A percentile compares a stretch with the other conserved stretches of the same genome.
Conservation (phyloP, 352 stramenopile species). For the Peronospora farinosa region DNA sequence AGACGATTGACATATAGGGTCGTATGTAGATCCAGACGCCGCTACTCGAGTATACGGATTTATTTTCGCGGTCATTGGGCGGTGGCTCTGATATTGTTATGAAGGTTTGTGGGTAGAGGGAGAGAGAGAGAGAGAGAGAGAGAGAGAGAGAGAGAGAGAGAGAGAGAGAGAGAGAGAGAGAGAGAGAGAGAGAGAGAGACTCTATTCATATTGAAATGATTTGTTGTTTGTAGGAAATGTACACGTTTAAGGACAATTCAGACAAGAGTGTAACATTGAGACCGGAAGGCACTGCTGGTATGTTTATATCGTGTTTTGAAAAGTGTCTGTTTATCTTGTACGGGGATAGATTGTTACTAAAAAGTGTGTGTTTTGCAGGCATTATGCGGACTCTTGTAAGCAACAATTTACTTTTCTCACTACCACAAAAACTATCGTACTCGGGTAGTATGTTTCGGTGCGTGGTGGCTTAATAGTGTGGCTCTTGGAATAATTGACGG, state of each 20-base stretch:
- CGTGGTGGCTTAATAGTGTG: slow-evolving; percentile 2
- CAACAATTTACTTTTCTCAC: slow-evolving; percentile 67
- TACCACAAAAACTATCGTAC: slow-evolving; percentile 81
- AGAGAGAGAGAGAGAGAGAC: background rate
- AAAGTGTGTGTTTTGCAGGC: slow-evolving; percentile 23
- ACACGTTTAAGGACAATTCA: slow-evolving; percentile 85
- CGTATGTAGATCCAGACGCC: slow-evolving; percentile 66
- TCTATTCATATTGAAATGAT: background rate
- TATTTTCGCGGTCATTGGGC: slow-evolving; percentile 75
- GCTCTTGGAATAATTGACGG: background rate
- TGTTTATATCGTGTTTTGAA: slow-evolving; percentile 1
- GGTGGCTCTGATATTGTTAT: slow-evolving; percentile 85
- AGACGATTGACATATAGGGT: background rate
- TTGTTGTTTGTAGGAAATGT: slow-evolving; percentile 79
- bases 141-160: background rate
- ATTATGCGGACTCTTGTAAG: slow-evolving; percentile 72
- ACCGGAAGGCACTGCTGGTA: slow-evolving; percentile 77
- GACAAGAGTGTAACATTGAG: slow-evolving; percentile 81
- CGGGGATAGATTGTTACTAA: background rate
- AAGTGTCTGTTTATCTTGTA: background rate
- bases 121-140: background rate
- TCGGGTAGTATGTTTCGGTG: slow-evolving; percentile 85
- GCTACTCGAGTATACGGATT: slow-evolving; percentile 81
- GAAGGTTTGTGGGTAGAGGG: slow-evolving; percentile 49
- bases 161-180: background rate